These are phyloP conservation scores for Nectriaceae sp. DNA, from an alignment of 2,329 filamentous ascomycete genomes.

Conservation along the genomic window DNA sequence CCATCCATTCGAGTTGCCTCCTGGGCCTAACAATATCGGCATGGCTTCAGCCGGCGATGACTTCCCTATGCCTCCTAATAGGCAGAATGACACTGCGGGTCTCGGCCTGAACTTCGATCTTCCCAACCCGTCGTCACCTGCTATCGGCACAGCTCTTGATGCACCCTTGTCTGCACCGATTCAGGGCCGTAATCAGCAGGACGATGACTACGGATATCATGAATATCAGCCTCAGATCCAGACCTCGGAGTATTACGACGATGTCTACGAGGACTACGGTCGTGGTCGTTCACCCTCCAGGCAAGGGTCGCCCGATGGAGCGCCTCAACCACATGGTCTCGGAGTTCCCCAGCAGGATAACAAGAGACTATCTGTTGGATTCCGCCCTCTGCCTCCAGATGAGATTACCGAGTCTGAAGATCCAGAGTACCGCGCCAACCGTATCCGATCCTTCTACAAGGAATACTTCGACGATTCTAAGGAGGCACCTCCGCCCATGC, in stretches of 20 bases:
- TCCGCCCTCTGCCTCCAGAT: conserved; percentile 86
- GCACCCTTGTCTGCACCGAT: conserved; percentile 24
- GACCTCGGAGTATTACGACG: conserved; percentile 36
- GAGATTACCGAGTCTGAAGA: conserved; percentile 80
- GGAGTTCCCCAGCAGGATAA: conserved; percentile 56
- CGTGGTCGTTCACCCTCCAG: conserved; percentile 40
- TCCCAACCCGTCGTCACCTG: conserved; percentile 31
- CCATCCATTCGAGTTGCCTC: conserved; percentile 23
- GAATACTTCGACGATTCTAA: conserved; percentile 95
- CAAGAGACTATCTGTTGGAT: conserved; percentile 66
- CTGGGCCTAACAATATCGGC: conserved; percentile 17
- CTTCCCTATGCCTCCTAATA: conserved; percentile 27
- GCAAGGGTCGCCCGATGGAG: conserved; percentile 24
- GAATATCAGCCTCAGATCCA: conserved; percentile 30
- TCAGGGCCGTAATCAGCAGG: conserved; percentile 14
- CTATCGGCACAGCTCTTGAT: conserved; percentile 14
- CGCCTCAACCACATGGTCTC: conserved; percentile 40
- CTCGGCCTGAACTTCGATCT: conserved; percentile 40
- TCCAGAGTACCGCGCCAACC: conserved; percentile 90
- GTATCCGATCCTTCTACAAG: conserved; percentile 98
- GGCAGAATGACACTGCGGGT: conserved; percentile 30
- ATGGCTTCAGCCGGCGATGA: conserved; percentile 18
- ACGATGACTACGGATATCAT: conserved; percentile 22
- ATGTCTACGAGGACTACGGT: conserved; percentile 30
- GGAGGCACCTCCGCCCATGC: conserved; percentile 44